Evolutionary conservation across 2,329 filamentous ascomycete species (phyloP).

Genomic region (Claviceps sp.): DNA sequence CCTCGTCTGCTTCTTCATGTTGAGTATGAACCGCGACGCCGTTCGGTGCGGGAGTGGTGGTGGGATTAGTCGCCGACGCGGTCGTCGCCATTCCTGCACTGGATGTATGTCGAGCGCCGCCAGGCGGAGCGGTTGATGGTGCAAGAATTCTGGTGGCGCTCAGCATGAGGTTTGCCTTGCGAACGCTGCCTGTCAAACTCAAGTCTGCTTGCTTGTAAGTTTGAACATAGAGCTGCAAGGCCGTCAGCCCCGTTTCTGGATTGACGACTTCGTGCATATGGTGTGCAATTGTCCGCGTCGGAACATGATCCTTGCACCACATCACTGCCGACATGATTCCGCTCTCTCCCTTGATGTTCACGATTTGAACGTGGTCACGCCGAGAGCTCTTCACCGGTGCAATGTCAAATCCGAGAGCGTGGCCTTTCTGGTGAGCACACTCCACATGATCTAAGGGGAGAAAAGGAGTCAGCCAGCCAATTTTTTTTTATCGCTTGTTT

Average conservation of each 20-base stretch:
- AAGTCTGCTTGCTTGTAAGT: conserved; percentile 93
- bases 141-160: conserved; percentile 43
- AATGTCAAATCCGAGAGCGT: conserved; percentile 80
- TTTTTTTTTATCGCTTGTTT: too few species aligned
- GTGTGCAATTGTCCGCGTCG: conserved; percentile 59
- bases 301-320: conserved; percentile 84
- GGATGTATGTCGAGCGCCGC: conserved; percentile 40
- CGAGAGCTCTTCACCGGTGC: conserved; percentile 80
- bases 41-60: conserved; percentile 6
- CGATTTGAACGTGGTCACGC: conserved; percentile 65
- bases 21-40: conserved; percentile 8
- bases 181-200: conserved; percentile 77
- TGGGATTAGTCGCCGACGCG: conserved; percentile 4
- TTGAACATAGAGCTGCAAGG: conserved; percentile 73
- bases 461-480: conserved; percentile 5
- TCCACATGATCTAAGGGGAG: conserved; percentile 50
- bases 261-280: conserved; percentile 64
- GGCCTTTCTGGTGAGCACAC: conserved; percentile 75
- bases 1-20: conserved; percentile 13
- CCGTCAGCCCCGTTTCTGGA: conserved; percentile 53
- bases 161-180: conserved; percentile 72
- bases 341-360: conserved; percentile 67
- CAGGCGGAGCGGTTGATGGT: conserved; percentile 14
- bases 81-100: neutral
- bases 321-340: conserved; percentile 75